Base-by-base conservation (phyloP, 495 filamentous ascomycete species). In the Hyphodiscus hymeniophilus region DNA sequence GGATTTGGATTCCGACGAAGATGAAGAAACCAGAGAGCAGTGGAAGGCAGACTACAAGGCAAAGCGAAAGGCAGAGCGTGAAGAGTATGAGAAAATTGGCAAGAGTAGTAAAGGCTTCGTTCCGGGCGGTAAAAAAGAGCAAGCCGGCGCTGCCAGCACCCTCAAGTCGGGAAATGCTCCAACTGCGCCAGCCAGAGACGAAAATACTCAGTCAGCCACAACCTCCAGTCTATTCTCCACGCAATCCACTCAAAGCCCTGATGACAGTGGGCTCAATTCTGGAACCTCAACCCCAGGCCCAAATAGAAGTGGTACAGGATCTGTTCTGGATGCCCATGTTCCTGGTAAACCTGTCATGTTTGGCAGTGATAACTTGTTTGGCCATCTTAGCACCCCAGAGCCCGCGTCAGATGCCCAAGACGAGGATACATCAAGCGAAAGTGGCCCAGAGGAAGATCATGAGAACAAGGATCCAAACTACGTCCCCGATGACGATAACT, bases 1-100 rank as follows among this genome's bases (percentile, higher is more conserved):
- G 40, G 75, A 81, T 1, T 72, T 68, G 42, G 75, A 79, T 48
- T 76, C 71, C 0, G 75, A 77, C 12, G 73, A 76, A 22, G 73
- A 75, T 15, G 92, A 98, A 81, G 92, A 98, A 85, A 91, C 87
- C 51, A 91, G 96, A 22, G 94, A 98, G 68, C 94, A 97, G 87
- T 97, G 97, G 90, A 86, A 82, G 67, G 66, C 85, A 54, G 62
- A 47, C 62, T 75, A 52, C 66, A 66, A 75, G 49, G 55, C 65
- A 20, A 73, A 74, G 47, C 63, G 61, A 34, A 38, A 20, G 6
- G 47, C 23, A 22, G 45, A 57, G 63, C 92, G 94, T 56, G 94
- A 97, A 80, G 91, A 95, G 72, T 98, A 68, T 69, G 92, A 98
- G 76, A 69, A 68, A 46, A 82, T 97, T 40, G 83, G 88, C 72